Evolutionary conservation across 352 stramenopile genomes (phyloP), one percentile per base, ranked within the genome.

Genomic region (Blastocystis sp.): DNA sequence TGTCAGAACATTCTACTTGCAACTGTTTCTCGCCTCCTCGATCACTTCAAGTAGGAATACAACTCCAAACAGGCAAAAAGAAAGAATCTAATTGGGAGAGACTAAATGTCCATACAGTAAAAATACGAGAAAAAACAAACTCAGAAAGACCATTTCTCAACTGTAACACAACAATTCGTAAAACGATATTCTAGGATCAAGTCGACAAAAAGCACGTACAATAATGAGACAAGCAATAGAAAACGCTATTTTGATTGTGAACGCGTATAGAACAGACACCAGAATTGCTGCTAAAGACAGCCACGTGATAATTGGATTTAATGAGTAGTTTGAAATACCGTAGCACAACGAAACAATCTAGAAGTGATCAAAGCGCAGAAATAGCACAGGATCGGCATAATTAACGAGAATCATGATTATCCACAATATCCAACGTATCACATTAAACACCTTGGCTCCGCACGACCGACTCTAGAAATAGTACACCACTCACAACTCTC

Each of bases 21-120:
- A 85, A 68, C 73, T 85, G 53, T 85, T 85, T 68, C 73, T 45
- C 63, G 73, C 55, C 63, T 85, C 73, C 16, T 69, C 73, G 5
- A 85, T 45, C 47, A 85, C 16, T 45, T 85, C 73, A 45, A 66
- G 54, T 16, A 85, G n/a, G 2, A 85, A 7, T 24, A 69, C 73
- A 3, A 24, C 73, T 18, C 45, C 53, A 34, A 85, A 9, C 9
- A 53, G 68, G 39, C 50, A 68, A 68, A 85, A 85, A 7, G 73
- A 85, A 65, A 69, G 3, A 45, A 73, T 8, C 63, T 73, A 43
- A 16, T 3, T 6, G 20, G n/a, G 13, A 73, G 11, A 41, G 20
- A 2, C 0, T 2, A 45, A 43, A 24, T 3, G 30, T 20, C 8
- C 16, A 7, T 13, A 85, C 37, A 50, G 73, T 66, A 26, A 85